These are phyloP conservation scores for Mycena metata DNA, from an alignment of 768 basidiomycete species.

Conservation along the genomic window DNA sequence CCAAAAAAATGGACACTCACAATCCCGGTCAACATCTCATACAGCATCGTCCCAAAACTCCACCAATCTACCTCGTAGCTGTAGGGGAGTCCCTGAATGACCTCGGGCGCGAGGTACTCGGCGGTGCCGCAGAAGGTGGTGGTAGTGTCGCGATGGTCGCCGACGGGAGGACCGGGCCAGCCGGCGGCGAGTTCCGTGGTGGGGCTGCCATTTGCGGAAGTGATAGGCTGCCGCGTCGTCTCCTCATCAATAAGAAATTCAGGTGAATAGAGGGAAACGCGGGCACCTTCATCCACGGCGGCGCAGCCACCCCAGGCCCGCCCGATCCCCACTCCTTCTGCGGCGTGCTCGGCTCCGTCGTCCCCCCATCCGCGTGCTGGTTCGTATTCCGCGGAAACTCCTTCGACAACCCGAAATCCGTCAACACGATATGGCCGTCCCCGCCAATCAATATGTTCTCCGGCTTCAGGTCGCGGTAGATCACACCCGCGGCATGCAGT, in stretches of 20 bases:
- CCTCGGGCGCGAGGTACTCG: conserved; percentile 96
- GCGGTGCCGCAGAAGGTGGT: conserved; percentile 96
- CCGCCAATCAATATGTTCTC: conserved; percentile 96
- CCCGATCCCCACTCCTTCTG: too few relatives aligned
- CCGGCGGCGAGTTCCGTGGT: conserved; percentile 59
- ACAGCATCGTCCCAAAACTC: conserved; percentile 97
- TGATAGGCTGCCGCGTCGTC: too few relatives aligned
- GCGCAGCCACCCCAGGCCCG: conserved; percentile 50
- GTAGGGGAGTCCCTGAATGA: conserved; percentile 91
- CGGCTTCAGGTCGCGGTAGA: conserved; percentile 97
- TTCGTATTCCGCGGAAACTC: conserved; percentile 77
- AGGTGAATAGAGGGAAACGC: too few relatives aligned
- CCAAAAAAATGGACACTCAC: conserved; percentile 62
- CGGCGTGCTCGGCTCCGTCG: conserved; percentile 42
- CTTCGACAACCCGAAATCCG: conserved; percentile 96
- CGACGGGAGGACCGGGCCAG: conserved; percentile 69
- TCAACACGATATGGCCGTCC: conserved; percentile 96
- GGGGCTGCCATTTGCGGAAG: conserved; percentile 49
- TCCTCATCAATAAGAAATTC: too few relatives aligned
- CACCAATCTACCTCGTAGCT: conserved; percentile 98
- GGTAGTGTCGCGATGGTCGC: conserved; percentile 69
- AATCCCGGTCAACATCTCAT: conserved; percentile 96
- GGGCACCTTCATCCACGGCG: conserved; percentile 80
- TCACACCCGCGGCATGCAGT: conserved; percentile 92
- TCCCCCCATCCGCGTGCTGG: conserved; percentile 35